Percentiles rank a stretch among this genome's conserved stretches.
phyloP scores from a whole-genome alignment of 176 grass and related monocot species.

The Aegilops longissima region DNA sequence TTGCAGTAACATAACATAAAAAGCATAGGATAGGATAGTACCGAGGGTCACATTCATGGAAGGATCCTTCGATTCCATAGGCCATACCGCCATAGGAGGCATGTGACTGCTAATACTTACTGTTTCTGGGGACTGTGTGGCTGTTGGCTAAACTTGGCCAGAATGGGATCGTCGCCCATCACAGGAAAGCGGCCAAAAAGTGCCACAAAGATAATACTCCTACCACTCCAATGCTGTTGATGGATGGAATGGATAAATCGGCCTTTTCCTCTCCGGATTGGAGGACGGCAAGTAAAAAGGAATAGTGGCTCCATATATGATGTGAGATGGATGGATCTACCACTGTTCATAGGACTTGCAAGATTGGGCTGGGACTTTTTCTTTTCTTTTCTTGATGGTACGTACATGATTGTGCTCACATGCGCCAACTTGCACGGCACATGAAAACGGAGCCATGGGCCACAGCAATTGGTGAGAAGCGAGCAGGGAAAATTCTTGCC shows the following conservation, averaged over 20 bases:
- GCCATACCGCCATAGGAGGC: not conserved
- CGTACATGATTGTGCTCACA: conserved; percentile 23
- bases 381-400: no score
- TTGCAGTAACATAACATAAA: not conserved
- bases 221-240: no score
- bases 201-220: no score
- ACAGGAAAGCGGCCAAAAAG: not conserved
- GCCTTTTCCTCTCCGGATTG: no score
- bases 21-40: not conserved
- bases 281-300: no score
- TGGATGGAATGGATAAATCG: no score
- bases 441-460: not conserved
- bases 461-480: conserved; percentile 3
- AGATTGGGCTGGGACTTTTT: no score
- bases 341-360: no score
- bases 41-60: conserved; percentile 20
- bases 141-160: not conserved
- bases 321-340: no score
- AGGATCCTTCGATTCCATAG: conserved; percentile 21
- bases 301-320: no score
- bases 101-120: conserved; percentile 8
- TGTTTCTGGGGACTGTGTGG: not conserved
- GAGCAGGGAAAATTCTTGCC: not conserved
- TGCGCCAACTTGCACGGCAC: conserved; percentile 29
- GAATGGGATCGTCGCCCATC: not conserved